Evolutionary conservation across 805 yeast genomes (phyloP), one percentile per base, ranked within the genome.

Genomic region (Yueomyces sinensis): DNA sequence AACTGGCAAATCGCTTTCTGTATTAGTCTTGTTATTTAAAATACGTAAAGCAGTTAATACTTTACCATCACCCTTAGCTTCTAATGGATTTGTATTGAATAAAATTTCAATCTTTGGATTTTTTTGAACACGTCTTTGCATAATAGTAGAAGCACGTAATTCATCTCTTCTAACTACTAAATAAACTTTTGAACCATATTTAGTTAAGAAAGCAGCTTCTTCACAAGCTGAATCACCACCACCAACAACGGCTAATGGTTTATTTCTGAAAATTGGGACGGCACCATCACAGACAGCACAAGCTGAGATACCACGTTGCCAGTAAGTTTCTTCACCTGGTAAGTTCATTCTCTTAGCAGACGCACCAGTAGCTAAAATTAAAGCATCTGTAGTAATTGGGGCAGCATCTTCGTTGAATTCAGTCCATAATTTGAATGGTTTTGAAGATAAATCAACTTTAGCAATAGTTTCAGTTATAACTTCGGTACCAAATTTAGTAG

Each of bases 251-350:
- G 95, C 97, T 58, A 91, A 73, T 28, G 98, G 97, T 64, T 86
- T 82, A 70, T 91, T 82, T 71, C 97, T 82, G 70, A 91, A 91
- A 50, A 91, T 87, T 49, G 99, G 99, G 33, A 91, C 94, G 24
- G 99, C 99, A 63, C 99, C 99, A 59, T 91, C 99, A 66, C 99
- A 91, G 42, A 91, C 98, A 29, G 99, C 99, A 70, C 99, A 91
- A 14, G 99, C 99, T 47, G 95, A 82, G 47, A 91, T 91, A 61
- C 99, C 99, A 59, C 80, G 81, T 69, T 91, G 99, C 99, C 99
- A 91, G 74, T 91, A 91, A 25, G 72, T 71, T 46, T 91, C 97
- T 67, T 91, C 98, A 50, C 99, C 99, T 39, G 96, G 95, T 41
- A 91, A 67, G 56, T 72, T 63, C 64, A 91, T 71, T 68, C 98